Evolutionary conservation across 2,329 filamentous ascomycete genomes (phyloP).

Genomic region (Bimuria novae-zelandiae): DNA sequence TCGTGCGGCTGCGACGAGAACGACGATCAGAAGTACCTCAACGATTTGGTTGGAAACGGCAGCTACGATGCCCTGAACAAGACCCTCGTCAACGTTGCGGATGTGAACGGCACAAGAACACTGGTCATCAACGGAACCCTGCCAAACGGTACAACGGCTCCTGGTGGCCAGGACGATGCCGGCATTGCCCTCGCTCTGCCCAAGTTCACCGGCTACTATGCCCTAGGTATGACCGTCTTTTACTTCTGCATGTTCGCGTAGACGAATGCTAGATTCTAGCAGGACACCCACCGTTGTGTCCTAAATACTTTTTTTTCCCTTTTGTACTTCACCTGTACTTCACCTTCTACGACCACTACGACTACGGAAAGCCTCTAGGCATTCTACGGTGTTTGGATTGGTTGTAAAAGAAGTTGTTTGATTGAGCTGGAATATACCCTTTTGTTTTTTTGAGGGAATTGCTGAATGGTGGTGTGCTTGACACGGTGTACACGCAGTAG

Average conservation of each 20-base stretch:
- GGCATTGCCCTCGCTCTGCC: constrained; percentile 26
- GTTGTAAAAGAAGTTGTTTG: no score
- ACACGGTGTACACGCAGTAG: no score
- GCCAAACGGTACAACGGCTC: constrained; percentile 59
- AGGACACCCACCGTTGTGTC: no score
- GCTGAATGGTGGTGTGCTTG: no score
- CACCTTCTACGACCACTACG: no score
- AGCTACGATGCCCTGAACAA: constrained; percentile 64
- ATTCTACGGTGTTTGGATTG: no score
- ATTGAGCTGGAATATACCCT: no score
- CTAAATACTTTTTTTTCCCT: background rate
- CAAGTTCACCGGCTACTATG: constrained; percentile 46
- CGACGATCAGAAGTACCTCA: constrained; percentile 62
- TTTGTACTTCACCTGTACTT: no score
- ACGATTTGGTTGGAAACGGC: constrained; percentile 61
- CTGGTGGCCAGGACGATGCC: constrained; percentile 42
- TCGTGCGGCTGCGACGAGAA: constrained; percentile 74
- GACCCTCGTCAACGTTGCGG: constrained; percentile 63
- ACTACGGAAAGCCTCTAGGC: no score
- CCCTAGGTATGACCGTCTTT: constrained; percentile 44
- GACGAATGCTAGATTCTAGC: background rate
- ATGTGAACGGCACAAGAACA: constrained; percentile 65
- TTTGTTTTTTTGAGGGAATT: no score
- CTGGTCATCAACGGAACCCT: constrained; percentile 78
- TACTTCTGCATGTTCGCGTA: constrained; percentile 20